Conservation (phyloP, 306 rosid species). For the barrel medic (Medicago truncatula) region MtrunA17r5.0-ANR NC_053042.1:20175501-20176000, state of each 20-base stretch:
- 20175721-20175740: background rate
- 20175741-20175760: slow-evolving; percentile 3
- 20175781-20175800: slow-evolving; percentile 9
- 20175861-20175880: slow-evolving; percentile 50
- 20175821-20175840: slow-evolving; percentile 32
- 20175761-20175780: slow-evolving; percentile 18
- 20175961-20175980: slow-evolving; percentile 77
- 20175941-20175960: slow-evolving; percentile 81
- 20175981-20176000: slow-evolving; percentile 54
- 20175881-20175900: slow-evolving; percentile 66
- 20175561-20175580: background rate
- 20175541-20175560: background rate
- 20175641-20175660: background rate
- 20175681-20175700: background rate
- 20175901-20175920: slow-evolving; percentile 63
- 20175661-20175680: background rate
- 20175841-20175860: slow-evolving; percentile 62
- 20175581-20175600: background rate
- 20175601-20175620: background rate
- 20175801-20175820: slow-evolving; percentile 1
- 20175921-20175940: slow-evolving; percentile 62
- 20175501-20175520: background rate
- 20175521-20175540: background rate
- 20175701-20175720: background rate
- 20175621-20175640: background rate